phyloP scores from a whole-genome alignment of 371 early-diverging fungal species.

The Syncephalastrum racemosum region DNA sequence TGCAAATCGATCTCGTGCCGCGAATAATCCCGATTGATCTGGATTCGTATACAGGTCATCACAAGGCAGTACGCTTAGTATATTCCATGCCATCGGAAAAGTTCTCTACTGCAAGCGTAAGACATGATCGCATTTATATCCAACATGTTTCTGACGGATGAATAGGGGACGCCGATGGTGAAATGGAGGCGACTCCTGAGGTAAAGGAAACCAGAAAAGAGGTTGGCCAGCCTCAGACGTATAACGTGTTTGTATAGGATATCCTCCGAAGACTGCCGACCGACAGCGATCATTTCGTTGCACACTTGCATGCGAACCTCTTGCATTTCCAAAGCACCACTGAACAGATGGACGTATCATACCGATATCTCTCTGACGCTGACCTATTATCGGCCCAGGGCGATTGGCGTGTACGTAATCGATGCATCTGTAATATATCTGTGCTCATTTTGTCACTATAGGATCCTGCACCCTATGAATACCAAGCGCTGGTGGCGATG shows the following conservation, averaged over 20 bases:
- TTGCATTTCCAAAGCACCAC: constrained; percentile 20
- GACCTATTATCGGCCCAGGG: constrained; percentile 22
- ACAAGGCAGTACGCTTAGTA: constrained; percentile 6
- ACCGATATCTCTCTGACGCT: constrained; percentile 24
- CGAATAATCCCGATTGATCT: background rate
- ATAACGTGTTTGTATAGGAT: constrained; percentile 6
- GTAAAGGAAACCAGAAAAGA: constrained; percentile 4
- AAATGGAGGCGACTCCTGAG: constrained; percentile 31
- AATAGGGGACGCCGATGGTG: constrained; percentile 14
- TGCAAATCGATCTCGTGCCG: background rate
- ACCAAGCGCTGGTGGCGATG: constrained; percentile 21
- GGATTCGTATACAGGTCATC: background rate
- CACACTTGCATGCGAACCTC: constrained; percentile 30
- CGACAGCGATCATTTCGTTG: constrained; percentile 22
- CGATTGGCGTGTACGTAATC: constrained; percentile 22
- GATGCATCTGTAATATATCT: background rate
- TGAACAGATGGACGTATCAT: constrained; percentile 8
- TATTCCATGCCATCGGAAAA: constrained; percentile 49
- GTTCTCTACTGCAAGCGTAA: constrained; percentile 38
- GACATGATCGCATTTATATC: background rate
- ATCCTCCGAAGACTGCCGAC: constrained; percentile 22
- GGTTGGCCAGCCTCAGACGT: background rate
- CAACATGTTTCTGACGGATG: background rate
- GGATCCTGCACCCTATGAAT: constrained; percentile 12
- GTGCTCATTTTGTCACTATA: background rate